These are phyloP conservation scores for Cyclocybe aegerita DNA, from an alignment of 768 basidiomycete species.

Conservation along the genomic window DNA sequence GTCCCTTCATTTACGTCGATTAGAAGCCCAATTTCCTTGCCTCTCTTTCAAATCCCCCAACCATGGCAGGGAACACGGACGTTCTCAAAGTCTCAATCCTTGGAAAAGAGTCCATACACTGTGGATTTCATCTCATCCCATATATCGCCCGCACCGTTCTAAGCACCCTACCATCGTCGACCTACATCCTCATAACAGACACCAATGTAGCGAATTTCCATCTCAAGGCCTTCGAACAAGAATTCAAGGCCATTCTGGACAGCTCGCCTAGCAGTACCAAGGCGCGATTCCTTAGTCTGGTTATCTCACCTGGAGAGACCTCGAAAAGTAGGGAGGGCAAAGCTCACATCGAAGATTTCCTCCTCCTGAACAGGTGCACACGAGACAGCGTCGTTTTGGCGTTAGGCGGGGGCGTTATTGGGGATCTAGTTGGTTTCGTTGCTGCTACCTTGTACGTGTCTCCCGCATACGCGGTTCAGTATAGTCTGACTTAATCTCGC, in stretches of 20 bases:
- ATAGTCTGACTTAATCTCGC: too few relatives aligned
- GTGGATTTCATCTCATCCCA: conserved; percentile 88
- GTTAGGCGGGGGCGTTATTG: conserved; percentile 95
- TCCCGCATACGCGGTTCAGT: conserved; percentile 5
- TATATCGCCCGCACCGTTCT: conserved; percentile 82
- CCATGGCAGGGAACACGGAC: conserved; percentile 48
- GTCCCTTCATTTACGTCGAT: too few relatives aligned
- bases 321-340: conserved; percentile 92
- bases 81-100: conserved; percentile 82
- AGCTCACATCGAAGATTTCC: conserved; percentile 90
- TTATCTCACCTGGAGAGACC: conserved; percentile 89
- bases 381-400: conserved; percentile 92
- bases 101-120: conserved; percentile 85
- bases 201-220: conserved; percentile 84
- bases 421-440: conserved; percentile 95
- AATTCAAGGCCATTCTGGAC: conserved; percentile 47
- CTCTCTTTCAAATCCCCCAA: background rate
- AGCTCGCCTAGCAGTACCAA: conserved; percentile 20
- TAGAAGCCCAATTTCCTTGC: too few relatives aligned
- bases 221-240: conserved; percentile 62
- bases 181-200: conserved; percentile 93
- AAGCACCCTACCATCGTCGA: conserved; percentile 68
- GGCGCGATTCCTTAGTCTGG: conserved; percentile 72
- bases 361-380: conserved; percentile 85
- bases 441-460: conserved; percentile 90